phyloP scores from a whole-genome alignment of 106 monocot species.

The Posidonia australis region DNA sequence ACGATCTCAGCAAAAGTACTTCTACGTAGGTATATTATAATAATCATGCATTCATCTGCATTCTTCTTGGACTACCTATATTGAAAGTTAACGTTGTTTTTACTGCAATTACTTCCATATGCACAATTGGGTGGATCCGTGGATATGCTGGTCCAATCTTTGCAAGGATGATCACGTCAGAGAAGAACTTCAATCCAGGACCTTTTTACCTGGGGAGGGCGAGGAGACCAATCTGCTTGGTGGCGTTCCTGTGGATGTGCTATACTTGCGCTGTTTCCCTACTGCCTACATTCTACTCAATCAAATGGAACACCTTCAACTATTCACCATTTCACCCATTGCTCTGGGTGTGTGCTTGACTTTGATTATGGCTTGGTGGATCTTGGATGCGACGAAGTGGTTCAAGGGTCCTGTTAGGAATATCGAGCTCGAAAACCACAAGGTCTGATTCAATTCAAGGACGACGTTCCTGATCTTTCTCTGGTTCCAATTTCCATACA shows the following conservation, averaged over 20 bases:
- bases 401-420: conserved; percentile 84
- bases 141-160: conserved; percentile 80
- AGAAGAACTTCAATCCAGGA: conserved; percentile 55
- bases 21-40: too few species aligned
- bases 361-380: conserved; percentile 64
- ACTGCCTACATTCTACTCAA: conserved; percentile 52
- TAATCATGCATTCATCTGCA: not conserved
- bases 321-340: conserved; percentile 63
- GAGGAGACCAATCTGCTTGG: conserved; percentile 51
- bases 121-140: conserved; percentile 72
- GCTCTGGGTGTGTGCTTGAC: conserved; percentile 40
- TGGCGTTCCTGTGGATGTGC: conserved; percentile 77
- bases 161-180: conserved; percentile 68
- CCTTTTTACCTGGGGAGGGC: conserved; percentile 71
- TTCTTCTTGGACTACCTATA: conserved; percentile 54
- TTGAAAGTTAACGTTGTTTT: conserved; percentile 68
- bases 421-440: too few species aligned
- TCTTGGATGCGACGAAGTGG: conserved; percentile 79
- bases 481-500: too few species aligned
- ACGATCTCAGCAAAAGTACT: too few species aligned
- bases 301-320: conserved; percentile 55
- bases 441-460: too few species aligned
- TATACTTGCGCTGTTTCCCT: conserved; percentile 80
- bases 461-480: too few species aligned
- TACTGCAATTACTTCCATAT: conserved; percentile 65